These are phyloP conservation scores for Cladophialophora psammophila DNA, from an alignment of 2,329 filamentous ascomycete species.

Conservation along the genomic window DNA sequence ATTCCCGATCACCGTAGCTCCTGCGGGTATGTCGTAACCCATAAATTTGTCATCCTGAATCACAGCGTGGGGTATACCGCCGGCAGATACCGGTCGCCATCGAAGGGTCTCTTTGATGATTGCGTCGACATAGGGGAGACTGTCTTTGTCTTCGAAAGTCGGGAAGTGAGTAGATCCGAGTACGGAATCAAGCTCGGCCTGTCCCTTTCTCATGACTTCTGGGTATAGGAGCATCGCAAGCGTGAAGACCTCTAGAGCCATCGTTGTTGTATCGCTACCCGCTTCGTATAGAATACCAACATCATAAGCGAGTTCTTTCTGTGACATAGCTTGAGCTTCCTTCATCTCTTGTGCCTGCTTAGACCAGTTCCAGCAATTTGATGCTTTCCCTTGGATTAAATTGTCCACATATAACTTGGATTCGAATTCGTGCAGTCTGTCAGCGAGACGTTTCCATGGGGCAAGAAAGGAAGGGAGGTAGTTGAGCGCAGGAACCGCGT, in stretches of 20 bases:
- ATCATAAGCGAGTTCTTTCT: conserved; percentile 44
- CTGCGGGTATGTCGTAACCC: conserved; percentile 56
- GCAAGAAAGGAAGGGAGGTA: conserved; percentile 54
- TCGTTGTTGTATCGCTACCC: too few species aligned
- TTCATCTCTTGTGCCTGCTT: conserved; percentile 37
- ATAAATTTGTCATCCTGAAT: conserved; percentile 54
- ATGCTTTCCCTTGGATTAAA: conserved; percentile 26
- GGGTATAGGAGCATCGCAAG: too few species aligned
- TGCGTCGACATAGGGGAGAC: conserved; percentile 46
- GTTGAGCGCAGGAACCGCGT: conserved; percentile 55
- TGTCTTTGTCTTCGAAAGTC: conserved; percentile 48
- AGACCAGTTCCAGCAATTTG: conserved; percentile 40
- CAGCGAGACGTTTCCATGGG: conserved; percentile 52
- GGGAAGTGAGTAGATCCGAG: conserved; percentile 48
- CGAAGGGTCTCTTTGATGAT: conserved; percentile 45
- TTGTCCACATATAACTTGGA: conserved; percentile 37
- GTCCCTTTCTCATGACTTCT: too few species aligned
- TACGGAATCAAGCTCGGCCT: conserved; percentile 36
- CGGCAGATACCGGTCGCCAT: conserved; percentile 53
- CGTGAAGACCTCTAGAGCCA: too few species aligned
- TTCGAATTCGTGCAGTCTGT: conserved; percentile 41
- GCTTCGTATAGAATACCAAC: too few species aligned
- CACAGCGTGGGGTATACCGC: not conserved
- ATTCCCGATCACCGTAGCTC: conserved; percentile 55
- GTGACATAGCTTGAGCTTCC: conserved; percentile 52